A percentile compares a stretch with the other conserved stretches of the same genome.
Evolutionary conservation across 2,329 filamentous ascomycete genomes (phyloP).

Genomic region (Chaetomium sp.): DNA sequence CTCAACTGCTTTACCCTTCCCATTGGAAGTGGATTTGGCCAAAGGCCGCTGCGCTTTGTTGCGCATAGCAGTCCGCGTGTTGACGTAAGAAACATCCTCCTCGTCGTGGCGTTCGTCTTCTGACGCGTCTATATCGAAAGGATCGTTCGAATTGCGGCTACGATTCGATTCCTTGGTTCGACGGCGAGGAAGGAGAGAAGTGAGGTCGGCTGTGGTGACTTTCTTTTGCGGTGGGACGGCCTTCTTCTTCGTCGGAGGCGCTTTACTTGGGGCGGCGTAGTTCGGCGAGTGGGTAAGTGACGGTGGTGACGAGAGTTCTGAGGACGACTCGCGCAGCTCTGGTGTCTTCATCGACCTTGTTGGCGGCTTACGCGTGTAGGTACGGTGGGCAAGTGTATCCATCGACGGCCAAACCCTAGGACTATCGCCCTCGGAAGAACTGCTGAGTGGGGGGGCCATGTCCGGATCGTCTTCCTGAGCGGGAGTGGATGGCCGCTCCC

Average conservation of each 20-base stretch:
- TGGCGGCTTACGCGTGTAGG: constrained; percentile 27
- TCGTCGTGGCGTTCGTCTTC: constrained; percentile 48
- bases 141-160: constrained; percentile 30
- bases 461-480: constrained; percentile 42
- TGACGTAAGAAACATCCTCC: constrained; percentile 48
- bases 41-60: constrained; percentile 29
- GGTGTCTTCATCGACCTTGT: constrained; percentile 31
- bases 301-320: constrained; percentile 56
- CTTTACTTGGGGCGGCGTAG: constrained; percentile 30
- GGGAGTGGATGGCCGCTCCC: constrained; percentile 19
- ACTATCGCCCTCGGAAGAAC: constrained; percentile 37
- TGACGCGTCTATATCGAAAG: constrained; percentile 37
- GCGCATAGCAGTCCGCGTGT: constrained; percentile 22
- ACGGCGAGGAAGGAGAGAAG: constrained; percentile 48
- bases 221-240: constrained; percentile 33
- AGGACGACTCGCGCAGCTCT: constrained; percentile 36
- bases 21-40: constrained; percentile 17
- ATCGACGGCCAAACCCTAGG: constrained; percentile 47
- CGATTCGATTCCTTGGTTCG: constrained; percentile 32
- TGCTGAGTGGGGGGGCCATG: constrained; percentile 49
- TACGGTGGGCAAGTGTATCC: constrained; percentile 40
- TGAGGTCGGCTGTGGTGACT: constrained; percentile 49
- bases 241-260: constrained; percentile 26
- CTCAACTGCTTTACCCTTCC: constrained; percentile 22
- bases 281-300: constrained; percentile 63